Conservation (phyloP, 495 filamentous ascomycete species). For the Penicillium argentinense region DNA sequence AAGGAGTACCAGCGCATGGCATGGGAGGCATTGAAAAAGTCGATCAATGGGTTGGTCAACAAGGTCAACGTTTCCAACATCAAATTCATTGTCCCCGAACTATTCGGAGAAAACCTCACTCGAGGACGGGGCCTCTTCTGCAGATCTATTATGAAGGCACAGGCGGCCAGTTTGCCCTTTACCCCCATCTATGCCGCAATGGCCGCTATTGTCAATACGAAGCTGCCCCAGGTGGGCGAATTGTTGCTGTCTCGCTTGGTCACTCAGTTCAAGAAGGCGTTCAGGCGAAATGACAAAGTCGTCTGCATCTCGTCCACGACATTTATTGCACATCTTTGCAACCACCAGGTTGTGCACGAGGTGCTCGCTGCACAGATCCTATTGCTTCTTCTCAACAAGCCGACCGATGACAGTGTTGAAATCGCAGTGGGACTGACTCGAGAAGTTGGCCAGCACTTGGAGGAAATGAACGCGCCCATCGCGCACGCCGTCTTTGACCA, state of each 20-base stretch:
- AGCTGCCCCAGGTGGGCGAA: conserved; percentile 91
- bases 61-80: conserved; percentile 98
- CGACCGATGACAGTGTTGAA: conserved; percentile 96
- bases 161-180: conserved; percentile 94
- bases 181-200: conserved; percentile 93
- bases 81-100: conserved; percentile 92
- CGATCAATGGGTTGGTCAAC: conserved; percentile 97
- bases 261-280: conserved; percentile 91
- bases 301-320: conserved; percentile 88
- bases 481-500: conserved; percentile 91
- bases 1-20: conserved; percentile 99
- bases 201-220: conserved; percentile 96
- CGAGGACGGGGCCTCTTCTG: conserved; percentile 91
- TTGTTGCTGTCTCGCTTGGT: conserved; percentile 82
- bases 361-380: conserved; percentile 90
- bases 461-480: conserved; percentile 87
- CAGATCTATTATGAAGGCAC: conserved; percentile 94
- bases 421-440: conserved; percentile 90
- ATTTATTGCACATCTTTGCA: conserved; percentile 92
- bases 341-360: conserved; percentile 93
- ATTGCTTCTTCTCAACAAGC: conserved; percentile 83
- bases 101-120: conserved; percentile 92
- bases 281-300: conserved; percentile 94
- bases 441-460: conserved; percentile 89
- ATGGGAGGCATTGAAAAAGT: conserved; percentile 98